Evolutionary conservation across 164 flowering plant genomes (phyloP).

Genomic region (Litsea cubeba): DNA sequence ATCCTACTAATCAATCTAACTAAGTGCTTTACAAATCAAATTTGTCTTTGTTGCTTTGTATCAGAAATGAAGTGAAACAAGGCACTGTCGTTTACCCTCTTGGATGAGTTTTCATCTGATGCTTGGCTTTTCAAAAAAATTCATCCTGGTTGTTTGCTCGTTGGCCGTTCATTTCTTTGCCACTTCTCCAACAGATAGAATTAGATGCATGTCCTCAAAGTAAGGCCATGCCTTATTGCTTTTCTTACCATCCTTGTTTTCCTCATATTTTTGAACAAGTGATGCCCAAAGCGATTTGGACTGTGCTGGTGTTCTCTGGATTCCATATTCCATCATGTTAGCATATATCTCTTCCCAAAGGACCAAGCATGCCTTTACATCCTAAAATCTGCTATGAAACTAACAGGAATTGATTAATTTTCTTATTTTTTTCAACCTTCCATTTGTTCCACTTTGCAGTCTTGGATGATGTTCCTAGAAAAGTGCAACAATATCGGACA

Average conservation of each 20-base stretch:
- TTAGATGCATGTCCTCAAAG: constrained; percentile 54
- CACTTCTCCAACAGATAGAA: constrained; percentile 34
- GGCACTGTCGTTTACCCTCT: not conserved
- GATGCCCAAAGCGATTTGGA: constrained; percentile 97
- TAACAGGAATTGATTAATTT: constrained; percentile 73
- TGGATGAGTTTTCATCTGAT: not conserved
- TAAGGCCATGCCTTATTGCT: constrained; percentile 67
- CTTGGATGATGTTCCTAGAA: constrained; percentile 31
- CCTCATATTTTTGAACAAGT: constrained; percentile 82
- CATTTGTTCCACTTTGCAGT: constrained; percentile 65
- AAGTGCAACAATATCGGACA: too few species aligned
- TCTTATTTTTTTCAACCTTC: constrained; percentile 78
- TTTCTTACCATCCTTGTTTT: constrained; percentile 40
- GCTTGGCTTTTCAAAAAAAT: not conserved
- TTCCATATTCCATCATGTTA: constrained; percentile 44
- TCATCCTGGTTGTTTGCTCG: not conserved
- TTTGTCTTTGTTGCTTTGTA: not conserved
- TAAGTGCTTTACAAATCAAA: not conserved
- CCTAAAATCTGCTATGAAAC: constrained; percentile 65
- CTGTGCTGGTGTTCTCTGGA: constrained; percentile 66
- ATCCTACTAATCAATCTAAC: not conserved
- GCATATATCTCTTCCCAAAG: constrained; percentile 91
- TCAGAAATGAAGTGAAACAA: not conserved
- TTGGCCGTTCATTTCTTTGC: constrained; percentile 30
- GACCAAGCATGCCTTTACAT: constrained; percentile 78